Base-by-base conservation (phyloP, 257 asterid species). In the Petunia secreta region DNA sequence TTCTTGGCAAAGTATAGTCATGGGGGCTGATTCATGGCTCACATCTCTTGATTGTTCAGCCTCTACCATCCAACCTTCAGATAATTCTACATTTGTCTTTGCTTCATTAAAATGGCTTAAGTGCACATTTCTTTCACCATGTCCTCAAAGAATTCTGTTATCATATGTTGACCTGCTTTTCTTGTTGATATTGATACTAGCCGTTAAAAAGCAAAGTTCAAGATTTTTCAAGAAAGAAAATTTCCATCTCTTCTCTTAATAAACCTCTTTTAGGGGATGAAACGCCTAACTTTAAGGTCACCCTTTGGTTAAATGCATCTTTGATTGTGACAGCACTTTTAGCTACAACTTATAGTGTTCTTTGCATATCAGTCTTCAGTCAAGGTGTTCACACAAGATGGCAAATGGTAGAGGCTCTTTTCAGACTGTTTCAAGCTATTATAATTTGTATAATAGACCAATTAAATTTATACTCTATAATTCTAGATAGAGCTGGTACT, bases 111-210 rank as follows among this genome's bases (percentile, higher is more conserved):
- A 37, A 1, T 89, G 90, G 92, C 71, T 85, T 3, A 85, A 84
- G 48, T 86, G 89, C 84, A 84, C 84, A 57, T 83, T 86, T 62
- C 89, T 91, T 1, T 80, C 90, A 5, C 94, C 96, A 55, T 91
- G 94, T 79, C 59, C 88, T 38, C 94, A 89, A 38, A 87, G 91
- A 84, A 63, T 87, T 76, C 80, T 86, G 8, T 88, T 84, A 67
- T 84, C 89, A 40, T 82, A 87, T 7, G 14, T 86, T 59, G 82
- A 87, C 39, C 81, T 86, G 63, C 63, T 90, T 63, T 86, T 90
- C 80, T 80, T 91, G 39, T 53, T 87, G 8, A 39, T 77, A 6
- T 80, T 87, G 36, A 2, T 83, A 36, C 39, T 81, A 69, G 87
- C 86, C 0, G 60, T 83, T 46, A 75, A 79, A 57, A 89, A 88